phyloP scores from a whole-genome alignment of 257 asterid genomes.

The Knoxia roxburghii region DNA sequence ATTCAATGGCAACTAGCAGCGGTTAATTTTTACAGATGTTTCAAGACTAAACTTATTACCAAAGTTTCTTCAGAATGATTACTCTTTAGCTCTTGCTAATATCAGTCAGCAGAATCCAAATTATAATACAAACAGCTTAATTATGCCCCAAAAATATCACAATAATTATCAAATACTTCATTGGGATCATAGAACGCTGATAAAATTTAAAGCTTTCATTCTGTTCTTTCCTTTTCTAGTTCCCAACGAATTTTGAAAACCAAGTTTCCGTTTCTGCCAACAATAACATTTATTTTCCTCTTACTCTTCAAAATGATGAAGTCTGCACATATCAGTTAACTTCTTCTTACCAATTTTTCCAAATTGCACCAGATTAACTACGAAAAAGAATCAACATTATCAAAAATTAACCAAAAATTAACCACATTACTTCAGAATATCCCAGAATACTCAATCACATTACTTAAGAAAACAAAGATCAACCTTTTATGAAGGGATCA shows the following conservation, averaged over 20 bases:
- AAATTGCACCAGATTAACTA: not conserved
- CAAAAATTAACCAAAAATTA: not conserved
- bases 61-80: not conserved
- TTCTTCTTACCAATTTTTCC: not conserved
- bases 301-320: no score
- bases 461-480: slow-evolving; percentile 16
- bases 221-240: not conserved
- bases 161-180: not conserved
- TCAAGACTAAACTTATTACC: not conserved
- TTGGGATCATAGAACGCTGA: slow-evolving; percentile 10
- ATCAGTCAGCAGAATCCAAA: slow-evolving; percentile 7
- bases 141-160: not conserved
- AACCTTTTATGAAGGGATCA: slow-evolving; percentile 1
- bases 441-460: slow-evolving; percentile 5
- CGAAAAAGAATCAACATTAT: not conserved
- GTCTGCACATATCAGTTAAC: not conserved
- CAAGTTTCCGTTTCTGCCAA: not conserved
- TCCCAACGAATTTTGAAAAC: not conserved
- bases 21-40: not conserved
- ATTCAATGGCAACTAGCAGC: not conserved
- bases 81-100: not conserved
- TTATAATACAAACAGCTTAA: not conserved
- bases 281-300: not conserved
- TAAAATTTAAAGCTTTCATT: not conserved
- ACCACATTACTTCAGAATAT: no score